phyloP scores from a whole-genome alignment of 2,329 filamentous ascomycete genomes.

The Colletotrichum sp. region DNA sequence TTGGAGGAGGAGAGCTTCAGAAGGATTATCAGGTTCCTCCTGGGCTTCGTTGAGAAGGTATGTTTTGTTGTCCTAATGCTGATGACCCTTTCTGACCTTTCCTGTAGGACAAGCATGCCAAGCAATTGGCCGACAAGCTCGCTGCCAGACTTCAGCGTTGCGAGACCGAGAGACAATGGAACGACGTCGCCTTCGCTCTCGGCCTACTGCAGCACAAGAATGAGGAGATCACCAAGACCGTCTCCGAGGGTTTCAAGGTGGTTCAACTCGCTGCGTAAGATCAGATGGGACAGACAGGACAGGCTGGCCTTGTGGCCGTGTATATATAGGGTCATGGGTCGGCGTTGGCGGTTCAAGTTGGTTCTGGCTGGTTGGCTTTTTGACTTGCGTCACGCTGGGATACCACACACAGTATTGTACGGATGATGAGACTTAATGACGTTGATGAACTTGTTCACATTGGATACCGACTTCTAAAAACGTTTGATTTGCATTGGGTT shows the following conservation, averaged over 20 bases:
- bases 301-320: conserved; percentile 8
- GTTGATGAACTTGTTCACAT: conserved; percentile 4
- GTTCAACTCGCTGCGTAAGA: conserved; percentile 65
- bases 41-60: conserved; percentile 98
- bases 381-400: conserved; percentile 3
- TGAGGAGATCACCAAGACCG: conserved; percentile 81
- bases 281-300: neutral
- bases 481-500: neutral
- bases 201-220: conserved; percentile 92
- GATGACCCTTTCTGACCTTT: conserved; percentile 14
- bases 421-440: conserved; percentile 16
- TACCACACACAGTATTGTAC: conserved; percentile 16
- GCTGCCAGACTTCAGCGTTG: conserved; percentile 85
- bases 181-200: conserved; percentile 92
- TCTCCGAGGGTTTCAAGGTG: conserved; percentile 78
- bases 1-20: conserved; percentile 87
- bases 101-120: conserved; percentile 90
- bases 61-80: conserved; percentile 27
- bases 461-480: neutral
- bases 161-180: conserved; percentile 95
- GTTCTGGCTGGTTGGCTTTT: conserved; percentile 7
- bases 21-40: conserved; percentile 88
- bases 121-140: conserved; percentile 90
- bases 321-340: conserved; percentile 8
- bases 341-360: conserved; percentile 15